phyloP scores from a whole-genome alignment of 139 green algal species.

The Chlorella sp. region DNA sequence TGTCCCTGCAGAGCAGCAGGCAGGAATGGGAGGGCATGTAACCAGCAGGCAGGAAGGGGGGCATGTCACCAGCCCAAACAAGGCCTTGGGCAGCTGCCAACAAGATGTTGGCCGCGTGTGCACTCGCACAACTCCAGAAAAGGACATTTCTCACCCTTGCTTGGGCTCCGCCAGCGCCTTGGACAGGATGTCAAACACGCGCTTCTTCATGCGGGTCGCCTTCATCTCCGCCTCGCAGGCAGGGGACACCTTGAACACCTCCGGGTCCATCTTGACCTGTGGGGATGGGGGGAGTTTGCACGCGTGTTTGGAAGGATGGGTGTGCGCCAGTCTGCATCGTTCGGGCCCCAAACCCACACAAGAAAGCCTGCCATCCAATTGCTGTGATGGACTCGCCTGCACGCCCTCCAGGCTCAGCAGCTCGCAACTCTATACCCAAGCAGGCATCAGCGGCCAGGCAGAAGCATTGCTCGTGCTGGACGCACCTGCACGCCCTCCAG shows the following conservation, averaged over 20 bases:
- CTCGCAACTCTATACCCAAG: slow-evolving; percentile 90
- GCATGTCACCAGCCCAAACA: too few relatives aligned
- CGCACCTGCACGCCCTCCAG: slow-evolving; percentile 61
- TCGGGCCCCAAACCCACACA: too few relatives aligned
- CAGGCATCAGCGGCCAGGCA: not conserved
- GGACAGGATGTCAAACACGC: slow-evolving; percentile 71
- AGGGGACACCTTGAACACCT: slow-evolving; percentile 42
- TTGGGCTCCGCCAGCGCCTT: slow-evolving; percentile 36
- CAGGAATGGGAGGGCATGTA: not conserved
- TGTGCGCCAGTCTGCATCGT: too few relatives aligned
- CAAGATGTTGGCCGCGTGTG: too few relatives aligned
- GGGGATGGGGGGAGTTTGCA: not conserved
- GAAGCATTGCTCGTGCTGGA: too few relatives aligned
- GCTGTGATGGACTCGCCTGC: slow-evolving; percentile 6
- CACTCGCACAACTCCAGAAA: too few relatives aligned
- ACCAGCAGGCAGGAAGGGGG: not conserved
- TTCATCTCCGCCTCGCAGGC: slow-evolving; percentile 68
- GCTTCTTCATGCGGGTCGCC: slow-evolving; percentile 62
- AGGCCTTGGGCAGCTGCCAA: too few relatives aligned
- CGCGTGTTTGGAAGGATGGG: too few relatives aligned
- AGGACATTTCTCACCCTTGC: slow-evolving; percentile 16
- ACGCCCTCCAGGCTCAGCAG: slow-evolving; percentile 71
- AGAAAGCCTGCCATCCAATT: too few relatives aligned
- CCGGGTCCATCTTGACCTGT: slow-evolving; percentile 36
- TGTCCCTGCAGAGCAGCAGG: not conserved